Conservation (phyloP, 2,329 filamentous ascomycete species). For the Beauveria sp. region DNA sequence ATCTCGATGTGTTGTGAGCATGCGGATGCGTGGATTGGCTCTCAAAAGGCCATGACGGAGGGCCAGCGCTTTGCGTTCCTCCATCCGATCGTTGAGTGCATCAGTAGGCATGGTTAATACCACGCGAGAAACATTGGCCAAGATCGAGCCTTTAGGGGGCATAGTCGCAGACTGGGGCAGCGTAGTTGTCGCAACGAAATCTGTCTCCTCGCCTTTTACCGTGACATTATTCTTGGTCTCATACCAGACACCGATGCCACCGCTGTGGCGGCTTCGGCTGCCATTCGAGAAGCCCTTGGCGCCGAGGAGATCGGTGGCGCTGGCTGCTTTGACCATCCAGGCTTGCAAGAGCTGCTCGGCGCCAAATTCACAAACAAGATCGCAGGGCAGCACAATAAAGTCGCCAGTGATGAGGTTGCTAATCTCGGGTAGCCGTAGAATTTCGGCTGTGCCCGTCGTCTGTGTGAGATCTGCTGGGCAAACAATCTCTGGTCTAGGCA, state of each 20-base stretch:
- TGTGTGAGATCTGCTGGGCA: conserved; percentile 69
- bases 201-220: conserved; percentile 85
- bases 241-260: conserved; percentile 86
- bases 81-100: conserved; percentile 74
- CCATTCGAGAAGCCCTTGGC: conserved; percentile 34
- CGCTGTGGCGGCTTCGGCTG: conserved; percentile 45
- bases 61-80: conserved; percentile 65
- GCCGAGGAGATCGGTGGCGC: conserved; percentile 54
- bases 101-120: conserved; percentile 86
- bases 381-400: conserved; percentile 87
- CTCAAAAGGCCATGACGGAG: conserved; percentile 70
- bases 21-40: conserved; percentile 66
- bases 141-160: conserved; percentile 50
- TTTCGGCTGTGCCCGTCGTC: conserved; percentile 82
- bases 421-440: conserved; percentile 78
- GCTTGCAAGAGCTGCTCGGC: conserved; percentile 78
- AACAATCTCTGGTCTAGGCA: conserved; percentile 66
- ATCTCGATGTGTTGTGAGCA: conserved; percentile 79
- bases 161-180: conserved; percentile 45
- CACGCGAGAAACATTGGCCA: conserved; percentile 64
- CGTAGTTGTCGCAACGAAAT: conserved; percentile 77
- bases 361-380: conserved; percentile 83
- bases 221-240: conserved; percentile 68
- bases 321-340: conserved; percentile 82
- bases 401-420: conserved; percentile 71